Conservation (phyloP, 164 flowering plant genomes). For the Berberis vulgaris region DNA sequence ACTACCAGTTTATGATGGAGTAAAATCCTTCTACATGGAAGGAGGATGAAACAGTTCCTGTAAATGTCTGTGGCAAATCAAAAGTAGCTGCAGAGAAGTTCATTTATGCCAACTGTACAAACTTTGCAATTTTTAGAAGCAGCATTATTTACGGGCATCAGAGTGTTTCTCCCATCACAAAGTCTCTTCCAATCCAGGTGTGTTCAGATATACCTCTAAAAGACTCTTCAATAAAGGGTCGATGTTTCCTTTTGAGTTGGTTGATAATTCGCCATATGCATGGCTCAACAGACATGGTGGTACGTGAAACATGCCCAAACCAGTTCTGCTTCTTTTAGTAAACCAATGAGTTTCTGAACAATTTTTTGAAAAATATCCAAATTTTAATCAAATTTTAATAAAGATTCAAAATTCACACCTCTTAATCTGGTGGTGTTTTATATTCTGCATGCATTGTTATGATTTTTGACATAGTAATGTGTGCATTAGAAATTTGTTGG, state of each 20-base stretch:
- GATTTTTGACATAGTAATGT: too few species aligned
- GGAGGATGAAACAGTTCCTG: constrained; percentile 80
- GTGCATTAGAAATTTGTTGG: too few species aligned
- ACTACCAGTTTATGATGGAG: constrained; percentile 81
- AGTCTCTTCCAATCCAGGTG: constrained; percentile 95
- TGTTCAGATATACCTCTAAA: not conserved
- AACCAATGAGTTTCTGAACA: too few species aligned
- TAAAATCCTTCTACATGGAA: constrained; percentile 86
- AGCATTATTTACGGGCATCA: constrained; percentile 91
- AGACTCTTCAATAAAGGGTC: not conserved
- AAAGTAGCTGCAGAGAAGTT: constrained; percentile 83
- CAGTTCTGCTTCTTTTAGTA: too few species aligned
- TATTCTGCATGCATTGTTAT: too few species aligned
- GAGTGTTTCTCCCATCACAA: constrained; percentile 67
- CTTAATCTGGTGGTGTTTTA: too few species aligned
- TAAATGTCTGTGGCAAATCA: constrained; percentile 84
- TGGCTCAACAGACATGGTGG: too few species aligned
- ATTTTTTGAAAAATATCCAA: too few species aligned
- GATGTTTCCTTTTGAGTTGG: not conserved
- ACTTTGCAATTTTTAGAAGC: constrained; percentile 86
- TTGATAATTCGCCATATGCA: not conserved
- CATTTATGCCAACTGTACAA: constrained; percentile 45
- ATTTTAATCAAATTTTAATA: too few species aligned
- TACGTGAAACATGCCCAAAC: too few species aligned
- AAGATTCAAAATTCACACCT: too few species aligned